A percentile compares a stretch with the other conserved stretches of the same genome.
phyloP scores from a whole-genome alignment of 768 basidiomycete species.

The Lactarius hengduanensis region DNA sequence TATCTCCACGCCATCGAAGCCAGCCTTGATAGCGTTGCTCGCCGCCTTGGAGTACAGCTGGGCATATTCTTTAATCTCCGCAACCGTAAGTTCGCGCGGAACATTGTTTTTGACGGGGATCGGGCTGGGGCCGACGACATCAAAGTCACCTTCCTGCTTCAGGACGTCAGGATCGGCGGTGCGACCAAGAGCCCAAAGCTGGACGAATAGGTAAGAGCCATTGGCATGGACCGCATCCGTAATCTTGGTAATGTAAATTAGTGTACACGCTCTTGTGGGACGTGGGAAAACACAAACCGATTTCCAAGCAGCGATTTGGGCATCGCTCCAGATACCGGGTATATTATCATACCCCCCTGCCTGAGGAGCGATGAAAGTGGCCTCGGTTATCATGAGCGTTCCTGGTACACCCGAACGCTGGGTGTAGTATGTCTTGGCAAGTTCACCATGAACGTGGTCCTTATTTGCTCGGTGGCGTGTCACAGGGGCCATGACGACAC shows the following conservation, averaged over 20 bases:
- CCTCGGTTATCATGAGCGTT: conserved; percentile 58
- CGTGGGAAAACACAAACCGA: conserved; percentile 32
- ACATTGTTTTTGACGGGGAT: conserved; percentile 36
- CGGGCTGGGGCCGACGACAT: conserved; percentile 31
- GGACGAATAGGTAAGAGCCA: conserved; percentile 51
- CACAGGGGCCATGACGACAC: conserved; percentile 53
- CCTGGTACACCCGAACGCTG: conserved; percentile 50
- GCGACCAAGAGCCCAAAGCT: conserved; percentile 59
- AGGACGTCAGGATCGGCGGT: conserved; percentile 39
- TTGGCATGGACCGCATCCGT: conserved; percentile 56
- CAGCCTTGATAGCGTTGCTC: conserved; percentile 38
- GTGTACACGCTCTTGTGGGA: background rate
- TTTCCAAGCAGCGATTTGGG: conserved; percentile 56
- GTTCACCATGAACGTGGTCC: conserved; percentile 38
- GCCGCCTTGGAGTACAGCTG: conserved; percentile 37
- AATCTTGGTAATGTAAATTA: conserved; percentile 40
- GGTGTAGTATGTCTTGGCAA: conserved; percentile 46
- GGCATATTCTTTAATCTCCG: conserved; percentile 32
- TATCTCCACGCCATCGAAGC: conserved; percentile 46
- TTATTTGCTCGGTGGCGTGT: conserved; percentile 45
- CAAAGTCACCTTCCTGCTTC: conserved; percentile 37
- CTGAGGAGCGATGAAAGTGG: conserved; percentile 47
- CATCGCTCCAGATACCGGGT: conserved; percentile 65
- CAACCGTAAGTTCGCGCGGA: conserved; percentile 33
- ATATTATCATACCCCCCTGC: conserved; percentile 51